These are phyloP conservation scores for Ophiocordyceps unilateralis DNA, from an alignment of 2,329 filamentous ascomycete species.

Conservation along the genomic window DNA sequence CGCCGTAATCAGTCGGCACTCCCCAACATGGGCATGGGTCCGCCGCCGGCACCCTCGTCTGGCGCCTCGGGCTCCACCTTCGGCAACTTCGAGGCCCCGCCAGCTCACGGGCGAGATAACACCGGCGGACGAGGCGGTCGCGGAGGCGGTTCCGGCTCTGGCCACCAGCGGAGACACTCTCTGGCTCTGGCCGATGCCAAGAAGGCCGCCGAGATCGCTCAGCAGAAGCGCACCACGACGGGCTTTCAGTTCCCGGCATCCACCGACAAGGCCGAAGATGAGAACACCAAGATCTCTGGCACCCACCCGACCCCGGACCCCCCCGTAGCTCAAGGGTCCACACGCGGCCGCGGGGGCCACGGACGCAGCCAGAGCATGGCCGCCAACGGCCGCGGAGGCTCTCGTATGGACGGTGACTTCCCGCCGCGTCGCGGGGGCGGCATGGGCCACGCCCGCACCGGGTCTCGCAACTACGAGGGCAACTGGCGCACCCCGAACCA, in stretches of 20 bases:
- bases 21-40: conserved; percentile 79
- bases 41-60: conserved; percentile 79
- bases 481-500: conserved; percentile 81
- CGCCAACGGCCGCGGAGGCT: conserved; percentile 52
- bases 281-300: conserved; percentile 15
- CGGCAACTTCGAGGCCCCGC: conserved; percentile 56
- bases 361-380: conserved; percentile 87
- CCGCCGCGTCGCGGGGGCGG: conserved; percentile 45
- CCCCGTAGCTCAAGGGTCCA: conserved; percentile 22
- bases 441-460: conserved; percentile 53
- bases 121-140: conserved; percentile 49
- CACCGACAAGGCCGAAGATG: conserved; percentile 41
- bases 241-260: conserved; percentile 83
- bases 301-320: conserved; percentile 14
- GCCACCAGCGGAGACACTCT: conserved; percentile 88
- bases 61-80: conserved; percentile 67
- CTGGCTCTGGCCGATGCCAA: conserved; percentile 89
- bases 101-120: conserved; percentile 16
- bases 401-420: conserved; percentile 39
- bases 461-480: conserved; percentile 88
- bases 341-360: conserved; percentile 41
- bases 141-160: conserved; percentile 47
- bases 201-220: conserved; percentile 89
- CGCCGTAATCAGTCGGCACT: conserved; percentile 96
- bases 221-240: conserved; percentile 88